Evolutionary conservation across 2,329 filamentous ascomycete genomes (phyloP), one percentile per base, ranked within the genome.

Genomic region (Neofusicoccum laricinum): DNA sequence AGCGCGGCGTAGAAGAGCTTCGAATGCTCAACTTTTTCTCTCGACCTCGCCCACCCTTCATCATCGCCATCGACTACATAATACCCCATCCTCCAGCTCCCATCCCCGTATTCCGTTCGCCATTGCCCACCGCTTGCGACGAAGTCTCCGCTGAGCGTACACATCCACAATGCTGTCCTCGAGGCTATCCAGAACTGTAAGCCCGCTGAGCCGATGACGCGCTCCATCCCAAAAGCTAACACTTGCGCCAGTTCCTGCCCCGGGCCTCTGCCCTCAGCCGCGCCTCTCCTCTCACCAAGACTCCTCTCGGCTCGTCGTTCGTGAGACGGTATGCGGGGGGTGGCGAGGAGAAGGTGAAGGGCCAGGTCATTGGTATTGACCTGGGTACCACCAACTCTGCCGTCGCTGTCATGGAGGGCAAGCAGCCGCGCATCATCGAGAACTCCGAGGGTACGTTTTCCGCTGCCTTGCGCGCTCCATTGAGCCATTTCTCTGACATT

Each of bases 331-430:
- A 90, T 83, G 90, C 91, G 71, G 88, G 90, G 70, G 87, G 86
- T 74, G 83, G 82, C 66, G 82, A 86, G 71, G 85, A 86, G 78
- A 97, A 97, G 88, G 92, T 98, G 67, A 92, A 94, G 84, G 95
- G 95, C 77, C 83, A 91, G 75, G 94, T 98, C 79, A 97, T 98
- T 76, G 95, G 95, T 89, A 97, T 98, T 79, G 94, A 98, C 86
- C 83, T 98, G 76, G 94, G 94, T 77, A 98, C 94, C 77, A 98
- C 94, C 74, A 98, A 98, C 88, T 97, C 94, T 67, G 94, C 94
- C 64, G 94, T 98, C 67, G 94, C 93, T 75, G 85, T 98, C 70
- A 97, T 98, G 93, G 94, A 98, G 86, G 95, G 94, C 81, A 96
- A 96, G 85, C 82, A 86, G 64, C 92, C 94, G 73, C 92, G 90